Percentiles rank a stretch among this genome's conserved stretches.
phyloP scores from a whole-genome alignment of 768 basidiomycete genomes.

The Kwoniella bestiolae region DNA sequence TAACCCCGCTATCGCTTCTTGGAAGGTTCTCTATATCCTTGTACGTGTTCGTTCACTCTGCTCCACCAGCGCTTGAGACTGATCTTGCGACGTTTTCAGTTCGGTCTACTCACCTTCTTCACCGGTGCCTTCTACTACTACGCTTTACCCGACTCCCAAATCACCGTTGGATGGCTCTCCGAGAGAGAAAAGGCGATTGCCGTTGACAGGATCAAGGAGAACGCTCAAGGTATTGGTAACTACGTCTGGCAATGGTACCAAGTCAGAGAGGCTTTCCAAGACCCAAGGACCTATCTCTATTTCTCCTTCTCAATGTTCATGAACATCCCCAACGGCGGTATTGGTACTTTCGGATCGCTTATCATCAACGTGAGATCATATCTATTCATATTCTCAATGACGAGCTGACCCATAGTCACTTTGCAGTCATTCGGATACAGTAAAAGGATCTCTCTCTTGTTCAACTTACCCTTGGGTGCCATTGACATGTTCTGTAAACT shows the following conservation, averaged over 20 bases:
- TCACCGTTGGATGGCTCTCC: constrained; percentile 20
- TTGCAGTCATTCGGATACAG: constrained; percentile 6
- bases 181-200: constrained; percentile 27
- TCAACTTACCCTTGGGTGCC: constrained; percentile 27
- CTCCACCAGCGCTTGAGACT: not conserved
- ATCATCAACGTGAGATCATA: constrained; percentile 28
- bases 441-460: constrained; percentile 24
- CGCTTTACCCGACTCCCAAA: constrained; percentile 25
- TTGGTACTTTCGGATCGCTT: constrained; percentile 22
- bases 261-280: constrained; percentile 23
- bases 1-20: constrained; percentile 21
- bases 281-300: constrained; percentile 22
- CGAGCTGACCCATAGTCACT: not conserved
- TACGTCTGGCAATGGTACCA: constrained; percentile 28
- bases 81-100: constrained; percentile 1
- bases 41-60: not conserved
- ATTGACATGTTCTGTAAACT: constrained; percentile 26
- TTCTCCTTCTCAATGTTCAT: constrained; percentile 33
- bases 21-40: constrained; percentile 25
- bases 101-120: constrained; percentile 20
- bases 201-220: constrained; percentile 22
- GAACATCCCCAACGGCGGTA: constrained; percentile 29
- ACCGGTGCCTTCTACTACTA: constrained; percentile 21
- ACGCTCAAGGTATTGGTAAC: constrained; percentile 23
- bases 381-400: not conserved